Evolutionary conservation across 495 filamentous ascomycete genomes (phyloP), one percentile per base, ranked within the genome.

Genomic region (Mycothermus thermophilus): DNA sequence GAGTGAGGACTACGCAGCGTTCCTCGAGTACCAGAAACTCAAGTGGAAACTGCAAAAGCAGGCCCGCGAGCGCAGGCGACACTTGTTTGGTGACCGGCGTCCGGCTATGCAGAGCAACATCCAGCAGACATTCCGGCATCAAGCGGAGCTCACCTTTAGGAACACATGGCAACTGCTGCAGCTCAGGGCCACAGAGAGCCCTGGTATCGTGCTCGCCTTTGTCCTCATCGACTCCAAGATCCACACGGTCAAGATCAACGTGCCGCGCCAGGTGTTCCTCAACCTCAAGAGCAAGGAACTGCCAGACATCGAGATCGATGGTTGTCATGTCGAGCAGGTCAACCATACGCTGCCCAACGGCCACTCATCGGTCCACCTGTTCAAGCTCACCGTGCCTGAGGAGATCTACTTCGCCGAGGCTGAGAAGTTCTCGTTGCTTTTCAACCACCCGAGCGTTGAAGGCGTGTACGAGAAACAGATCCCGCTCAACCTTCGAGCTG

Each of bases 1-100:
- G 16, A 77, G 74, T 0, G 77, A 90, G 27, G 83, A 99, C 57
- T 99, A 99, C 40, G 59, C 70, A 15, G 84, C 74, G 0, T 99
- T 93, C 63, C 59, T 99, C 30, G 69, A 79, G 51, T 99, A 99
- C 48, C 90, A 99, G 51, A 99, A 99, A 58, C 74, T 85, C 59
- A 99, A 99, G 54, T 99, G 90, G 90, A 94, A 85, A 59, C 81
- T 99, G 18, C 90, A 99, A 54, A 92, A 83, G 49, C 83, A 93
- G 55, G 87, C 90, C 26, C 73, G 88, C 26, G 69, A 79, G 46
- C 79, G 90, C 8, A 72, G 90, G 29, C 73, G 87, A 27, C 90
- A 99, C 50, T 65, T 96, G 3, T 99, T 96, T 48, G 90, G 90
- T 21, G 88, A 99, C 43, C 58, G 61, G 12, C 77, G 80, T 30